These are phyloP conservation scores for Tricladium varicosporioides DNA, from an alignment of 2,329 filamentous ascomycete genomes.

Conservation along the genomic window DNA sequence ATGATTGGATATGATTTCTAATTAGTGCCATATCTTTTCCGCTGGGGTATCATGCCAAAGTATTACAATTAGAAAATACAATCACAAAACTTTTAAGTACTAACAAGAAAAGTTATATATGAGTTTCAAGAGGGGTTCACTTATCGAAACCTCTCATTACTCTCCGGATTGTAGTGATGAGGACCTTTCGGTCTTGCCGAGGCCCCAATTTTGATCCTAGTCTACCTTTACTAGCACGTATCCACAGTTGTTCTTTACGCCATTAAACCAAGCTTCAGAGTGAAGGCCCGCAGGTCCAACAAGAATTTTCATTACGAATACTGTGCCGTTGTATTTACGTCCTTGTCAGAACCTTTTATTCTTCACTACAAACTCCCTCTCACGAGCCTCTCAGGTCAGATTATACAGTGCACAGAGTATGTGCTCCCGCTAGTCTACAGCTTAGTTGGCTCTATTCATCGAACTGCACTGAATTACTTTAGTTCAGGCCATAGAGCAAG, in stretches of 20 bases:
- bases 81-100: no score
- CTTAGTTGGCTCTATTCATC: neutral
- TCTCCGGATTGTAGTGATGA: neutral
- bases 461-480: constrained; percentile 32
- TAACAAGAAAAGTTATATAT: no score
- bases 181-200: neutral
- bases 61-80: no score
- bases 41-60: no score
- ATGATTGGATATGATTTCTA: constrained; percentile 17
- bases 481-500: constrained; percentile 38
- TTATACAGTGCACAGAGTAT: constrained; percentile 40
- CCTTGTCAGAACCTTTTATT: constrained; percentile 38
- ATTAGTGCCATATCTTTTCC: no score
- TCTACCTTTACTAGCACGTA: constrained; percentile 5
- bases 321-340: constrained; percentile 40
- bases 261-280: constrained; percentile 45
- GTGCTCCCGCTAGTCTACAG: constrained; percentile 32
- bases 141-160: neutral
- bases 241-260: constrained; percentile 31
- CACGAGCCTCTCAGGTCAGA: constrained; percentile 42
- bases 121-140: no score
- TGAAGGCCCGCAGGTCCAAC: constrained; percentile 53
- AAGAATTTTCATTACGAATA: constrained; percentile 52
- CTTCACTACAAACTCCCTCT: constrained; percentile 39
- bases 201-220: neutral